Evolutionary conservation across 306 rosid genomes (phyloP).

Genomic region (Begonia loranthoides): DNA sequence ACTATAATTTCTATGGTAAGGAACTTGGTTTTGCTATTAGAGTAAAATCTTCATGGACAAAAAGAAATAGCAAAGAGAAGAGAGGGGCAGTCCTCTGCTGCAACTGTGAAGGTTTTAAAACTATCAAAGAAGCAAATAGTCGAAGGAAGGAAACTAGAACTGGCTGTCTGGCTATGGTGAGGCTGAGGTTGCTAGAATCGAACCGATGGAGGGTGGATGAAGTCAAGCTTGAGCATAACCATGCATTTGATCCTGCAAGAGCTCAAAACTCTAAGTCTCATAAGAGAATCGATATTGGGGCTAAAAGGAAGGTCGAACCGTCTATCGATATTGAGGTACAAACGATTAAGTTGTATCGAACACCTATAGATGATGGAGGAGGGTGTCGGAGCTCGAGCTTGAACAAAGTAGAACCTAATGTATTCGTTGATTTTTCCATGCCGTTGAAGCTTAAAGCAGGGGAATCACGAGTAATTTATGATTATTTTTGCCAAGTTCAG

Average conservation of each 20-base stretch:
- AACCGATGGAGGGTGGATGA: constrained; percentile 92
- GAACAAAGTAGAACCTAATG: constrained; percentile 44
- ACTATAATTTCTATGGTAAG: constrained; percentile 70
- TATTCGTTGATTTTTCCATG: constrained; percentile 26
- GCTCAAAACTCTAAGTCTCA: constrained; percentile 96
- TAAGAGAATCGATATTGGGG: constrained; percentile 62
- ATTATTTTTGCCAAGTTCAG: constrained; percentile 54
- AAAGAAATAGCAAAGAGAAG: constrained; percentile 94
- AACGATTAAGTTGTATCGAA: constrained; percentile 77
- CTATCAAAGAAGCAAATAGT: constrained; percentile 66
- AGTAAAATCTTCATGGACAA: constrained; percentile 95
- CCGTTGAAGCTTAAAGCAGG: constrained; percentile 55
- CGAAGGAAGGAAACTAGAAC: constrained; percentile 92
- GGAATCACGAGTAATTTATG: constrained; percentile 46
- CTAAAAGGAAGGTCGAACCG: constrained; percentile 75
- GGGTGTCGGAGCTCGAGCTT: constrained; percentile 50
- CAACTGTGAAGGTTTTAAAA: constrained; percentile 89
- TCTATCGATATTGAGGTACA: constrained; percentile 68
- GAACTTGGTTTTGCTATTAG: constrained; percentile 85
- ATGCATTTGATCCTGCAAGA: constrained; percentile 89
- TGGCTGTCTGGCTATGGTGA: constrained; percentile 87
- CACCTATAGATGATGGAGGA: constrained; percentile 36
- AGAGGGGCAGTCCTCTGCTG: constrained; percentile 98
- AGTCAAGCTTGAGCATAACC: constrained; percentile 90
- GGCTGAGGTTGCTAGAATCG: constrained; percentile 89